A percentile compares a stretch with the other conserved stretches of the same genome.
Conservation (phyloP, 2,329 filamentous ascomycete genomes). For the Xylaria hypoxylon region DNA sequence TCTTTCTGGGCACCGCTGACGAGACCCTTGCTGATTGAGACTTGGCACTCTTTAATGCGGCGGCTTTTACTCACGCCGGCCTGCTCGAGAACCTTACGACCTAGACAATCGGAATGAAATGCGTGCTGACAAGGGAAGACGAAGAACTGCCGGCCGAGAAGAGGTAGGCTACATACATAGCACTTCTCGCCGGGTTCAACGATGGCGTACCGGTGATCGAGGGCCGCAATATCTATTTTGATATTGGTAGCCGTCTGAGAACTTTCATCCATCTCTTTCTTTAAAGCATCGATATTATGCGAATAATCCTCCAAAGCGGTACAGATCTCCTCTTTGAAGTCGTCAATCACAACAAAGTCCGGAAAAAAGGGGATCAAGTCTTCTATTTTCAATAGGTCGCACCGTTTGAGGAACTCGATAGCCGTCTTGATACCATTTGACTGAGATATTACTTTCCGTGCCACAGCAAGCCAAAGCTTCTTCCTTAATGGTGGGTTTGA, state of each 20-base stretch:
- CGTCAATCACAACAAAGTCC: constrained; percentile 97
- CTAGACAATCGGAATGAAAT: constrained; percentile 95
- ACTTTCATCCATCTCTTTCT: constrained; percentile 95
- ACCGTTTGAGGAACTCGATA: constrained; percentile 92
- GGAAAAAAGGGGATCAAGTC: constrained; percentile 98
- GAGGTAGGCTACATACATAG: constrained; percentile 85
- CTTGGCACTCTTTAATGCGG: constrained; percentile 86
- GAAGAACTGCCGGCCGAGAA: constrained; percentile 93
- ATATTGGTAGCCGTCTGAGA: constrained; percentile 91
- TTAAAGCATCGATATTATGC: constrained; percentile 86
- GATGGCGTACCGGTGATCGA: constrained; percentile 92
- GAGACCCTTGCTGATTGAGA: constrained; percentile 81
- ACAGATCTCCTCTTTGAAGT: constrained; percentile 99
- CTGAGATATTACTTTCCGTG: constrained; percentile 90
- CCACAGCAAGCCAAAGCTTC: constrained; percentile 94
- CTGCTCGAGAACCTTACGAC: constrained; percentile 84
- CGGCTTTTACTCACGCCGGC: constrained; percentile 80
- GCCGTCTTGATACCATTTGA: constrained; percentile 90
- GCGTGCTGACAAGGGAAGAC: constrained; percentile 99
- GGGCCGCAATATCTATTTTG: constrained; percentile 84
- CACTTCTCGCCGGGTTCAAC: constrained; percentile 97
- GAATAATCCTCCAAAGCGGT: constrained; percentile 92
- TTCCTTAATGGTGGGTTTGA: constrained; percentile 85
- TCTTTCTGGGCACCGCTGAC: constrained; percentile 79
- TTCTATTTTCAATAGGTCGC: constrained; percentile 92